Conservation (phyloP, 345 rosid species). For the Dovyalis caffra region DNA sequence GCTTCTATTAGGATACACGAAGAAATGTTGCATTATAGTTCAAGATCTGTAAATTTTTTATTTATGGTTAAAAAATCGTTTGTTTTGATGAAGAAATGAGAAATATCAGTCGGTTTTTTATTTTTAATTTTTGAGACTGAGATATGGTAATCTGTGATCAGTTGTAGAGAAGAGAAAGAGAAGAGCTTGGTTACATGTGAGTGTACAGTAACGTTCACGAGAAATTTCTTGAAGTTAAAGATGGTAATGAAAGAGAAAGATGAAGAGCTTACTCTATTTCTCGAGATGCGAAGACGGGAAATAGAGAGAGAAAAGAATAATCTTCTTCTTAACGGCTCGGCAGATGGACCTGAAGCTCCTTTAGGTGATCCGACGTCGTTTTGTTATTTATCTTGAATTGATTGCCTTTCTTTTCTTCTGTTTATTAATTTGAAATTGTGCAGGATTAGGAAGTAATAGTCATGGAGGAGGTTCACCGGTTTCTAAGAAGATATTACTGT, state of each 20-base stretch:
- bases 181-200: neutral
- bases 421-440: neutral
- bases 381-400: no score
- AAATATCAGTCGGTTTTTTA: neutral
- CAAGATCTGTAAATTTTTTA: no score
- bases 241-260: slow-evolving; percentile 29
- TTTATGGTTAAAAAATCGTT: neutral
- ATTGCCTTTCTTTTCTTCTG: no score
- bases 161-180: neutral
- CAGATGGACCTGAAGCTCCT: neutral
- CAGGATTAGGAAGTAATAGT: neutral
- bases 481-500: neutral
- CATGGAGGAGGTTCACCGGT: slow-evolving; percentile 1
- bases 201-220: neutral
- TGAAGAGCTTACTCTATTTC: slow-evolving; percentile 26
- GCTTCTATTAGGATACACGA: no score
- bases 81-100: neutral
- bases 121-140: no score
- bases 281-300: slow-evolving; percentile 28
- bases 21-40: no score
- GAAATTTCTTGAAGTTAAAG: neutral
- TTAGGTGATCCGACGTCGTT: neutral
- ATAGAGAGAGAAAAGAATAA: slow-evolving; percentile 16
- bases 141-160: neutral
- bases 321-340: neutral